Percentiles rank a stretch among this genome's conserved stretches.
phyloP scores from a whole-genome alignment of 2,329 filamentous ascomycete genomes.

The Chaetomium sp. region DNA sequence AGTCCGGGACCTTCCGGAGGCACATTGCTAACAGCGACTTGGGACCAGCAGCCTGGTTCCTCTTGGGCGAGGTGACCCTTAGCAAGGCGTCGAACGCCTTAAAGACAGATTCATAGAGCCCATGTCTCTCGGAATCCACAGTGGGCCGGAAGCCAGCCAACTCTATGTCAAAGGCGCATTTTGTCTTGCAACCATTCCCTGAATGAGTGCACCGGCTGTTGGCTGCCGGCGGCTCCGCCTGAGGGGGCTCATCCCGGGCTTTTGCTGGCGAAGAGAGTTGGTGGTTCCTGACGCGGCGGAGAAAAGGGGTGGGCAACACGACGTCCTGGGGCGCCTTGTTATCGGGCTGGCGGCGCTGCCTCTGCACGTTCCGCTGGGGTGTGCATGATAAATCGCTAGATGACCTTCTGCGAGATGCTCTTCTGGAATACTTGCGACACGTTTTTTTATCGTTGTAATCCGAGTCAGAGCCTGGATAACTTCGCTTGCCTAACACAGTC shows the following conservation, averaged over 20 bases:
- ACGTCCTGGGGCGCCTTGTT: slow-evolving; percentile 34
- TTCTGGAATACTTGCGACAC: slow-evolving; percentile 31
- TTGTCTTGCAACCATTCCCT: slow-evolving; percentile 21
- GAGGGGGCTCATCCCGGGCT: slow-evolving; percentile 9
- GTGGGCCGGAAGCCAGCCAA: slow-evolving; percentile 41
- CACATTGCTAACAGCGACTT: slow-evolving; percentile 54
- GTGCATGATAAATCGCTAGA: slow-evolving; percentile 16
- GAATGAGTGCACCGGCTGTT: slow-evolving; percentile 25
- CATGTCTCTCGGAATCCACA: slow-evolving; percentile 38
- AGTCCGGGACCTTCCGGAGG: slow-evolving; percentile 51
- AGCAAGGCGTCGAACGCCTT: slow-evolving; percentile 50
- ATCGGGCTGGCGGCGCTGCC: slow-evolving; percentile 21
- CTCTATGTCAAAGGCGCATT: slow-evolving; percentile 40
- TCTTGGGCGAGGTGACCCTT: slow-evolving; percentile 42
- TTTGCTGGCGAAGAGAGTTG: slow-evolving; percentile 37
- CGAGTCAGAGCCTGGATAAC: slow-evolving; percentile 24
- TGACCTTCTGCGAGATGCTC: slow-evolving; percentile 22
- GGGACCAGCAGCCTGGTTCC: slow-evolving; percentile 32
- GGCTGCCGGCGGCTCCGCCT: background rate
- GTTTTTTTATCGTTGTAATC: slow-evolving; percentile 28
- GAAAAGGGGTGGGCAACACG: slow-evolving; percentile 39
- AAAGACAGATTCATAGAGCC: slow-evolving; percentile 50
- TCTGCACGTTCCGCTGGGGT: slow-evolving; percentile 18
- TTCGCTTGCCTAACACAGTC: slow-evolving; percentile 28
- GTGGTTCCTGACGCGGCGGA: slow-evolving; percentile 39